Conservation (phyloP, 2,329 filamentous ascomycete genomes). For the Cordyceps tenuipes region DNA sequence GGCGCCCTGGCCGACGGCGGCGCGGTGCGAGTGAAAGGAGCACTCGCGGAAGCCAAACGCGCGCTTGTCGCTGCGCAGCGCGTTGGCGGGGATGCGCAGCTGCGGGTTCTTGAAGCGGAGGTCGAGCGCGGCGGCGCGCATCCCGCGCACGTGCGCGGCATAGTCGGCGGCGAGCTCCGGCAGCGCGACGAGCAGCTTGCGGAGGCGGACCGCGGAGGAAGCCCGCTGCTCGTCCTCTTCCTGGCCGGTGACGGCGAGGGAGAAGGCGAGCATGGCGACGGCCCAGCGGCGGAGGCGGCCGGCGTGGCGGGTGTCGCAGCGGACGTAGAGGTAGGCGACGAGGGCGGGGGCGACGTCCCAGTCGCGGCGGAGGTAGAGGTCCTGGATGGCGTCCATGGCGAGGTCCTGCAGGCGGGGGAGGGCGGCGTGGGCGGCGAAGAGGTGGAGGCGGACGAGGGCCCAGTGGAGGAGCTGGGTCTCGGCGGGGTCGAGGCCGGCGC, state of each 20-base stretch:
- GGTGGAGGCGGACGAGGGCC: conserved; percentile 47
- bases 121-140: conserved; percentile 41
- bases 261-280: conserved; percentile 53
- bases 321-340: conserved; percentile 44
- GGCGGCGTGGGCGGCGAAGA: conserved; percentile 46
- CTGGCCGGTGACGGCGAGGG: conserved; percentile 27
- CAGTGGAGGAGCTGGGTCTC: conserved; percentile 36
- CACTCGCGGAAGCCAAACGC: conserved; percentile 54
- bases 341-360: conserved; percentile 48
- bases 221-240: conserved; percentile 20
- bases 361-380: conserved; percentile 49
- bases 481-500: conserved; percentile 14
- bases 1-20: conserved; percentile 43
- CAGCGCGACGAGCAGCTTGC: conserved; percentile 33
- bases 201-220: conserved; percentile 28
- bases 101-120: conserved; percentile 52
- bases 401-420: conserved; percentile 45
- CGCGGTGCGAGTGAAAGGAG: conserved; percentile 51
- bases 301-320: conserved; percentile 40
- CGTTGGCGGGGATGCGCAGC: conserved; percentile 48
- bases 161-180: conserved; percentile 44
- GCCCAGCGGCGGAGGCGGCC: conserved; percentile 50
- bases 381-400: conserved; percentile 50
- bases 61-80: conserved; percentile 46
- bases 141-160: conserved; percentile 42